A percentile compares a stretch with the other conserved stretches of the same genome.
Evolutionary conservation across 176 grass and related monocot genomes (phyloP).

Genomic region (Hsuehochloa calcarea): DNA sequence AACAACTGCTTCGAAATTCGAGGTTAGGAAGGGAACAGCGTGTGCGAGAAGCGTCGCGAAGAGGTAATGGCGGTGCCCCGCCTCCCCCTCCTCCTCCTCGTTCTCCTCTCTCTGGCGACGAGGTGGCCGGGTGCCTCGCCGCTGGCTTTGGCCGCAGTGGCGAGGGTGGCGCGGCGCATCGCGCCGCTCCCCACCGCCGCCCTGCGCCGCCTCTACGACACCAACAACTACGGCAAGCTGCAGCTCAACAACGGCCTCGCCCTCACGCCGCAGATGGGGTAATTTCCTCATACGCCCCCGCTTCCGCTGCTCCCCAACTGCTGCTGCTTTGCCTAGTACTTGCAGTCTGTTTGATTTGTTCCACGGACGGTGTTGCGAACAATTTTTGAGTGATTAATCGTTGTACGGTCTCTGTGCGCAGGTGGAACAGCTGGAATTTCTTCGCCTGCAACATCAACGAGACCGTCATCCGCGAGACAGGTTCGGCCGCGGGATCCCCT

Average conservation of each 20-base stretch:
- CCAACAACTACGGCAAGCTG: conserved; percentile 86
- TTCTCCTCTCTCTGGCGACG: not conserved
- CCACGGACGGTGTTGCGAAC: not conserved
- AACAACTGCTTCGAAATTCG: not conserved
- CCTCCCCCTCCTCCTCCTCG: not conserved
- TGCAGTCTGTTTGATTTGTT: not conserved
- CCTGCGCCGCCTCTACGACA: conserved; percentile 65
- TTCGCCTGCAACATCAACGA: conserved; percentile 94
- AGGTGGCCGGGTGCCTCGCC: not conserved
- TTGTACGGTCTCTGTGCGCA: not conserved
- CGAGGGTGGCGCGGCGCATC: not conserved
- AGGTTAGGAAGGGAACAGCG: not conserved
- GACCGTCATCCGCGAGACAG: conserved; percentile 85
- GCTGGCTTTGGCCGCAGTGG: not conserved
- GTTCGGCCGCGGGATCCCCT: conserved; percentile 17
- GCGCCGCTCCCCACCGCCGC: conserved; percentile 35
- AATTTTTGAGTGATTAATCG: not conserved
- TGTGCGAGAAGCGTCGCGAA: conserved; percentile 5
- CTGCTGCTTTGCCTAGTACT: not conserved
- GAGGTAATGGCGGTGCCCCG: not conserved
- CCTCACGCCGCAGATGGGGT: conserved; percentile 92
- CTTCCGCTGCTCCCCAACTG: not conserved
- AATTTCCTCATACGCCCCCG: not conserved
- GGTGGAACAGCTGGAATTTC: conserved; percentile 99
- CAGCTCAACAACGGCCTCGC: conserved; percentile 96